Evolutionary conservation across 1,284 basidiomycete genomes (phyloP).

Genomic region (Phellinidium pouzarii): DNA sequence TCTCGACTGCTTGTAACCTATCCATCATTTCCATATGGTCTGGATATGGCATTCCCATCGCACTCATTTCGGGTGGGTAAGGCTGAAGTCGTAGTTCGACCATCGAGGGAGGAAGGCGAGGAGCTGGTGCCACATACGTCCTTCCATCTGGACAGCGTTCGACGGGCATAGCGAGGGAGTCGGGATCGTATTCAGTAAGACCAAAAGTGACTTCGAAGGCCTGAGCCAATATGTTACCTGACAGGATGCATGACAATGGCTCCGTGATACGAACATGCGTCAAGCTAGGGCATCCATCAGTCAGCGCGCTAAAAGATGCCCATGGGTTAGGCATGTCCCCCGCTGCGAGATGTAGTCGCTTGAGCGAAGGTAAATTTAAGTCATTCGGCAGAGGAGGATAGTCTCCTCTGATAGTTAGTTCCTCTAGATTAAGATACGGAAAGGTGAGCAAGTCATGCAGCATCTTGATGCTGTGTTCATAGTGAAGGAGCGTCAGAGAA

Average conservation of each 20-base stretch:
- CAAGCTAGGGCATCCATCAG: conserved; percentile 16
- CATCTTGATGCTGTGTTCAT: conserved; percentile 15
- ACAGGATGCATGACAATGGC: conserved; percentile 18
- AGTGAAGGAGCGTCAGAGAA: conserved; percentile 19
- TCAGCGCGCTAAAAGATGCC: conserved; percentile 16
- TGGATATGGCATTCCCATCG: conserved; percentile 14
- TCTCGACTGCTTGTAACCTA: conserved; percentile 11
- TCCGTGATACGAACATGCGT: conserved; percentile 18
- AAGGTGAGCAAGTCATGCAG: conserved; percentile 14
- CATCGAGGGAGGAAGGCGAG: conserved; percentile 13
- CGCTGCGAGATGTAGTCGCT: conserved; percentile 18
- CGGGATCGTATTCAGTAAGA: conserved; percentile 13
- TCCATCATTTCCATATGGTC: conserved; percentile 17
- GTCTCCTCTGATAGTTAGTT: conserved; percentile 19
- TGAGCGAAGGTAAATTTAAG: conserved; percentile 12
- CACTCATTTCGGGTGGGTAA: conserved; percentile 17
- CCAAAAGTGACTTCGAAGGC: conserved; percentile 17
- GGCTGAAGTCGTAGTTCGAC: conserved; percentile 15
- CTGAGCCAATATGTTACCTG: conserved; percentile 14
- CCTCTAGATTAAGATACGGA: conserved; percentile 12
- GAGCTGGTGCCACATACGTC: conserved; percentile 1
- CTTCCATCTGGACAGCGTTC: conserved; percentile 11
- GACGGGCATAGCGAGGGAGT: conserved; percentile 13
- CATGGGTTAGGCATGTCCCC: conserved; percentile 20
- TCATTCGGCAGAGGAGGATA: conserved; percentile 15